These are phyloP conservation scores for Schizochytrium sp. DNA, from an alignment of 108 stramenopile species.

Conservation along the genomic window DNA sequence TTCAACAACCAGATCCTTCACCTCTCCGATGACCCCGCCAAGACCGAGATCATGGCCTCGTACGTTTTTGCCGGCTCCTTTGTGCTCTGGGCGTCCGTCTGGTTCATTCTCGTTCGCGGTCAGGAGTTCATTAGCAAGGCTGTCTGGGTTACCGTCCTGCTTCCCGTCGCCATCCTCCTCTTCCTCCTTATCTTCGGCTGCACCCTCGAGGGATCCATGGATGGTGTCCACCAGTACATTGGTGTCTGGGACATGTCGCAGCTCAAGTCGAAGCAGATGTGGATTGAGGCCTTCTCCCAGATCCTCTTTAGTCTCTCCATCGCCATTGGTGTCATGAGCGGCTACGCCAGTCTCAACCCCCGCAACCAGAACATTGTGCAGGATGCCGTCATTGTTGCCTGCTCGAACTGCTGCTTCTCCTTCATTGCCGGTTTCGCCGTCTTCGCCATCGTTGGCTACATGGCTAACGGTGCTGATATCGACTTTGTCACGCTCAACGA, in stretches of 20 bases:
- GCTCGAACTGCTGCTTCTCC: background rate
- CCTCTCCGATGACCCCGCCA: background rate
- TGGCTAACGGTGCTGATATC: background rate
- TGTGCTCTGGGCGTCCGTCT: background rate
- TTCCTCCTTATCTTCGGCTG: background rate
- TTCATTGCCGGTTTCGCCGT: slow-evolving; percentile 17
- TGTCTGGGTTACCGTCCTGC: slow-evolving; percentile 1
- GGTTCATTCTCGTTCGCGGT: background rate
- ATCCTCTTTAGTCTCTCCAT: background rate
- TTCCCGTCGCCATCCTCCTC: background rate
- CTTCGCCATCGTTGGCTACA: slow-evolving; percentile 19
- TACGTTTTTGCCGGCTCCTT: background rate
- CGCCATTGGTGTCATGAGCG: slow-evolving; percentile 1
- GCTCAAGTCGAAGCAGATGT: background rate
- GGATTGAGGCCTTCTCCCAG: slow-evolving; percentile 22
- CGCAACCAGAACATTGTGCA: background rate
- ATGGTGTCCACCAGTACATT: background rate
- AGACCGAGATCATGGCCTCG: background rate
- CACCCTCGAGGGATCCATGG: background rate
- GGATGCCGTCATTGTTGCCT: background rate
- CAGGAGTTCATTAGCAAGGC: background rate
- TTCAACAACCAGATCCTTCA: background rate
- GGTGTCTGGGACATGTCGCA: background rate
- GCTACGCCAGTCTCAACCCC: background rate
- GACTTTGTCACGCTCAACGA: background rate